Conservation (phyloP, 1,284 basidiomycete species). For the Termitomyces sp. region DNA sequence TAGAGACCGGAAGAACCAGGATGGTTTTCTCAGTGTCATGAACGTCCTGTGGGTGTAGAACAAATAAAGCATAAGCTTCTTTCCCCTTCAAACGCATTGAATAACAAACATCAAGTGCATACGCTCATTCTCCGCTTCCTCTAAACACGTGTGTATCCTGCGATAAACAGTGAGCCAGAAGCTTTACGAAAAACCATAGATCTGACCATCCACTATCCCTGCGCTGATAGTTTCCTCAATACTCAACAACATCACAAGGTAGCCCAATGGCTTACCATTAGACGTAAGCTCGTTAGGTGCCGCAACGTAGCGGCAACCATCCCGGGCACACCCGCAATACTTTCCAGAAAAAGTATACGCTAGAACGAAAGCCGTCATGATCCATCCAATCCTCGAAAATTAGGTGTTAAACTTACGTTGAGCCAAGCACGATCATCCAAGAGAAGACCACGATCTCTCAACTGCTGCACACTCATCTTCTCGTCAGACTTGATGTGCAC, state of each 20-base stretch:
- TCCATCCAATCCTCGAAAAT: neutral
- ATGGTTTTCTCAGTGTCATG: conserved; percentile 80
- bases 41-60: conserved; percentile 61
- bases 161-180: neutral
- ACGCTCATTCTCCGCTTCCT: conserved; percentile 94
- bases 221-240: conserved; percentile 37
- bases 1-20: conserved; percentile 72
- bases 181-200: neutral
- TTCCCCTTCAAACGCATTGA: neutral
- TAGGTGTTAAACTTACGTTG: conserved; percentile 36
- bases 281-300: conserved; percentile 76
- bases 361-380: conserved; percentile 22
- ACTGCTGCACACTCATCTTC: conserved; percentile 62
- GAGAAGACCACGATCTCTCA: conserved; percentile 68
- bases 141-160: conserved; percentile 72
- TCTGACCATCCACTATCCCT: conserved; percentile 81
- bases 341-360: conserved; percentile 87
- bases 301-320: conserved; percentile 90
- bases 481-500: conserved; percentile 55
- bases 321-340: conserved; percentile 89
- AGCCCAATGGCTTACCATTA: conserved; percentile 53
- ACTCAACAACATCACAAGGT: neutral
- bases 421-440: conserved; percentile 79
- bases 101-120: conserved; percentile 81
- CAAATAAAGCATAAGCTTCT: conserved; percentile 5